phyloP scores from a whole-genome alignment of 192 early-diverging fungal species.

The Coemansia asiatica region DNA sequence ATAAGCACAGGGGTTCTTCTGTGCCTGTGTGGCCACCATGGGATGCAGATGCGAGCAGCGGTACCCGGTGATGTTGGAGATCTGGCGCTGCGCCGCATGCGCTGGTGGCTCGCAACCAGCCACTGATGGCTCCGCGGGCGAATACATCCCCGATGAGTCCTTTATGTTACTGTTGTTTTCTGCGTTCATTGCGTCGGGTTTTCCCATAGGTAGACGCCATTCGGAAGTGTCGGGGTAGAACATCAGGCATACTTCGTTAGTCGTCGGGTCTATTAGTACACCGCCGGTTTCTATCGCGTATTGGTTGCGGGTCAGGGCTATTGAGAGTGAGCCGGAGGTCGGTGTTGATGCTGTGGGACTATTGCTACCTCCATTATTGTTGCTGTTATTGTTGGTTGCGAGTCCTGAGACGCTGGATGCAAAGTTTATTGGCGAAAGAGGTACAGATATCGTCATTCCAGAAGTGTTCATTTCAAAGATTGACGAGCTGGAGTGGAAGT shows the following conservation, averaged over 20 bases:
- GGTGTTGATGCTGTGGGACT: not conserved
- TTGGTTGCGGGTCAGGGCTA: conserved; percentile 40
- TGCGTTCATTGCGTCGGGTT: conserved; percentile 23
- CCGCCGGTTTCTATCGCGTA: conserved; percentile 48
- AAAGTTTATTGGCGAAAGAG: conserved; percentile 1
- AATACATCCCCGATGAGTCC: not conserved
- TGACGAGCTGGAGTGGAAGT: not conserved
- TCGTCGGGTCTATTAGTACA: conserved; percentile 41
- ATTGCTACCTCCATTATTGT: not conserved
- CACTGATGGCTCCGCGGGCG: conserved; percentile 19
- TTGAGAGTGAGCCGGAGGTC: conserved; percentile 1
- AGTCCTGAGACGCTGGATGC: not conserved
- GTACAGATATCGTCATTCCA: conserved; percentile 1
- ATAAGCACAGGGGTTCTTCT: conserved; percentile 29
- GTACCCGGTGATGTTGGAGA: conserved; percentile 46
- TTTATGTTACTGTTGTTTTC: conserved; percentile 6
- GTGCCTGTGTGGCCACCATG: conserved; percentile 6
- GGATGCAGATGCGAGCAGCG: conserved; percentile 49
- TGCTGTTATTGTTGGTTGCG: not conserved
- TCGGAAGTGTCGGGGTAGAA: conserved; percentile 55
- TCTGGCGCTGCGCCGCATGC: conserved; percentile 41
- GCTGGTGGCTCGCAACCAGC: conserved; percentile 47
- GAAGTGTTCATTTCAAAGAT: not conserved
- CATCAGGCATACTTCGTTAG: conserved; percentile 50
- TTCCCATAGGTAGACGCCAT: conserved; percentile 51